Base-by-base conservation (phyloP, 768 basidiomycete species). In the Tylopilus balloui region DNA sequence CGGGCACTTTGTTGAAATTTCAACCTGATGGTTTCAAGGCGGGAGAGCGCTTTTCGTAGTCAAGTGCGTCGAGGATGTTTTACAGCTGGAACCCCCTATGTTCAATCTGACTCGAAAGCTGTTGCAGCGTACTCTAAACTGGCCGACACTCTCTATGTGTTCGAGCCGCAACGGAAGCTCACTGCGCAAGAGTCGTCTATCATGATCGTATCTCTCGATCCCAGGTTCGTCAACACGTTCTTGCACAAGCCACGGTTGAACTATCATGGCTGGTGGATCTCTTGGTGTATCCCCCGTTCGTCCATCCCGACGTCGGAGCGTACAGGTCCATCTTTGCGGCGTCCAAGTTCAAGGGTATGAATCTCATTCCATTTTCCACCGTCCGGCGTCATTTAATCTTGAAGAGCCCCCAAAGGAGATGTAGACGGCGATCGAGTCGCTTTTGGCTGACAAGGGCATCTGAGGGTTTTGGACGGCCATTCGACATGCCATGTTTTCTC, bases 121-220 rank as follows among this genome's bases (percentile, higher is more conserved):
- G 17, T 41, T 21, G 23, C 50, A 83, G 83, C 59, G 0, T 60
- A 72, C 29, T 68, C 77, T 40, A 84, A 84, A 58, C 62, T 82
- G n/a, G 72, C 75, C 15, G 71, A 70, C 42, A 62, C 77, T 25
- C 68, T 83, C 15, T 80, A 72, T 51, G 74, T 73, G 1, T 73
- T 69, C 24, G 71, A 76, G 52, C 64, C 84, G 15, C 80, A 84
- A 48, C 68, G 66, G 28, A 73, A 60, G 19, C 63, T 84, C 20
- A 23, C 11, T 1, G 59, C 56, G 0, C 59, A 64, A 31, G 63
- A 60, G 14, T 56, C 68, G 0, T 41, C 51, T 1, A 65, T 71
- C 27, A 68, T 58, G 0, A 66, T 61, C 42, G 39, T 69, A 8
- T 42, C 68, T 6, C 0, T 60, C 19, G 47, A 71, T 47, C 70